These are phyloP conservation scores for Trypanosoma brucei DNA, from an alignment of 208 protist genomes.

Conservation along the genomic window DNA sequence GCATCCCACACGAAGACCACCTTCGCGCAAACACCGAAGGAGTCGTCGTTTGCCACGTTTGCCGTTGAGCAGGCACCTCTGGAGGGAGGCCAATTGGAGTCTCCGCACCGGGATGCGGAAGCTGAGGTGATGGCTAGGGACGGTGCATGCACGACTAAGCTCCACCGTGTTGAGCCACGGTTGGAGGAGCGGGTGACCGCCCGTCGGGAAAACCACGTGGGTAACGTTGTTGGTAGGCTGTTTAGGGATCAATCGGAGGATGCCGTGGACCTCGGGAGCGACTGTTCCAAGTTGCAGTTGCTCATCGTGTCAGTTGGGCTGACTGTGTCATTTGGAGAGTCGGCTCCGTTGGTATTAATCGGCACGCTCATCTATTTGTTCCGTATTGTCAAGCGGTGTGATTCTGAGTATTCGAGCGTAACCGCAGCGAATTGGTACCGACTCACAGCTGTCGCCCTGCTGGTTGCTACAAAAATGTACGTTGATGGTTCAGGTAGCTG, in stretches of 20 bases:
- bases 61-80: not conserved
- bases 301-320: constrained; percentile 34
- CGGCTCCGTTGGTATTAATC: constrained; percentile 73
- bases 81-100: not conserved
- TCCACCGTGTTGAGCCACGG: not conserved
- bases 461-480: constrained; percentile 87
- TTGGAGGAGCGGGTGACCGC: not conserved
- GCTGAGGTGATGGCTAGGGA: not conserved
- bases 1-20: not conserved
- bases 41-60: not conserved
- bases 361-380: constrained; percentile 75
- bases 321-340: constrained; percentile 26
- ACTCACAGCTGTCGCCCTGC: constrained; percentile 55
- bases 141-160: not conserved
- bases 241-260: constrained; percentile 9
- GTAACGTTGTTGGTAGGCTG: constrained; percentile 1
- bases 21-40: not conserved
- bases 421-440: constrained; percentile 78
- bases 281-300: constrained; percentile 21
- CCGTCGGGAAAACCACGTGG: not conserved
- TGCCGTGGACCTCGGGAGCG: not conserved
- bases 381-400: constrained; percentile 44
- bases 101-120: not conserved
- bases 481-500: constrained; percentile 48
- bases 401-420: constrained; percentile 42